Percentiles rank a stretch among this genome's conserved stretches.
phyloP scores from a whole-genome alignment of 495 filamentous ascomycete genomes.

The Podospora pseudoanserina region DNA sequence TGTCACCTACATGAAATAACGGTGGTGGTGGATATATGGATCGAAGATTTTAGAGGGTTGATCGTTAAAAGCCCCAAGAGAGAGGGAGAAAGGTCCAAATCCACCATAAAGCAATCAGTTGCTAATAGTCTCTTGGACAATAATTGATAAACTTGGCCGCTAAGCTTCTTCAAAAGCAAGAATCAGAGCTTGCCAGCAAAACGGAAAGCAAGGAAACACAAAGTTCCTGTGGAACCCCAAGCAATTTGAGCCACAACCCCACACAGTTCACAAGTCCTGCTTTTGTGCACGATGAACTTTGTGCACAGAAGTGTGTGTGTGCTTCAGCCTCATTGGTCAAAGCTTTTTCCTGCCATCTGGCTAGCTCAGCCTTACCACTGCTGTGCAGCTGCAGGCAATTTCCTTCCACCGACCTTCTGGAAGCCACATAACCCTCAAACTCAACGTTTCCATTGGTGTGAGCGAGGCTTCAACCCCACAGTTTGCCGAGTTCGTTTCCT shows the following conservation, averaged over 20 bases:
- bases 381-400: constrained; percentile 23
- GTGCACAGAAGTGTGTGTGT: constrained; percentile 11
- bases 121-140: neutral
- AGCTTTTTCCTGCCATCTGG: neutral
- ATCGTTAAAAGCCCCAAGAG: neutral
- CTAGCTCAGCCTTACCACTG: constrained; percentile 30
- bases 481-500: neutral
- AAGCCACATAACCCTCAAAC: constrained; percentile 13
- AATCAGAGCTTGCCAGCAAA: neutral
- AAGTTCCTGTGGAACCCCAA: neutral
- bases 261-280: constrained; percentile 6
- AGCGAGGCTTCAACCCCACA: neutral
- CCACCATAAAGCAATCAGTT: neutral
- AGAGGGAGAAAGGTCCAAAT: neutral
- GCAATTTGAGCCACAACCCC: constrained; percentile 6
- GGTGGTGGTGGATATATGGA: neutral
- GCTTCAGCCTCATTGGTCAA: constrained; percentile 16
- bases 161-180: neutral
- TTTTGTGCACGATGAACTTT: constrained; percentile 12
- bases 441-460: neutral
- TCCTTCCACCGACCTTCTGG: constrained; percentile 25
- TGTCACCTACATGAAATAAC: neutral
- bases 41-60: neutral
- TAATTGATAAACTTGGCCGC: neutral
- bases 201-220: constrained; percentile 1